Conservation (phyloP, 768 basidiomycete species). For the Lactifluus pinguis region DNA sequence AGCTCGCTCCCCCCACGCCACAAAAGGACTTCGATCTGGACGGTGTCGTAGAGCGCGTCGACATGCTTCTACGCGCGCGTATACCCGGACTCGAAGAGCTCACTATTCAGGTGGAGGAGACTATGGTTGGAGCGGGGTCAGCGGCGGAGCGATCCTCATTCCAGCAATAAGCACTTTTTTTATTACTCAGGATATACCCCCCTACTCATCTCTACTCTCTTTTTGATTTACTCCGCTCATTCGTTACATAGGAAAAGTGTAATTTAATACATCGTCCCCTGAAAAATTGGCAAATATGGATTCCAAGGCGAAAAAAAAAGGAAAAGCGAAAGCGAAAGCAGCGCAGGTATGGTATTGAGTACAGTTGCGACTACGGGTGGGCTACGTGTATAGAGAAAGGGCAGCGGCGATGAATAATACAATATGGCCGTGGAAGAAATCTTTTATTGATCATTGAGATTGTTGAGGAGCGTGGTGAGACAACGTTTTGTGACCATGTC, state of each 20-base stretch:
- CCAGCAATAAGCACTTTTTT: constrained; percentile 1
- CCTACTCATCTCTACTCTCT: constrained; percentile 3
- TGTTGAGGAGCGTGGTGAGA: constrained; percentile 81
- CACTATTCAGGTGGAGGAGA: constrained; percentile 73
- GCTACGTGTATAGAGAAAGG: constrained; percentile 1
- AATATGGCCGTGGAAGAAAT: neutral
- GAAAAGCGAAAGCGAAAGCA: constrained; percentile 7
- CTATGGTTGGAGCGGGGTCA: neutral
- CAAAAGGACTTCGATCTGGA: constrained; percentile 53
- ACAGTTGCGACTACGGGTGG: constrained; percentile 16
- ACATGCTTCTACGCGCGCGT: constrained; percentile 55
- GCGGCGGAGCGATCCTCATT: neutral
- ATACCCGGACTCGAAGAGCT: constrained; percentile 84
- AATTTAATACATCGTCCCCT: constrained; percentile 17
- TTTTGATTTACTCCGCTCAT: constrained; percentile 9
- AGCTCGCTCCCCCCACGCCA: constrained; percentile 36
- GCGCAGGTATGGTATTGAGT: constrained; percentile 17
- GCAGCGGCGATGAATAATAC: constrained; percentile 5
- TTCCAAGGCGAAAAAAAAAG: constrained; percentile 4
- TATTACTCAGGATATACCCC: no score
- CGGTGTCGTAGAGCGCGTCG: constrained; percentile 66
- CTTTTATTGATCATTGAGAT: constrained; percentile 53
- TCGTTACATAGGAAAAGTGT: constrained; percentile 17
- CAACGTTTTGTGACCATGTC: constrained; percentile 98
- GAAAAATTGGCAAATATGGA: constrained; percentile 11